These are phyloP conservation scores for Ormosia semicastrata DNA, from an alignment of 306 rosid genomes.

Conservation along the genomic window DNA sequence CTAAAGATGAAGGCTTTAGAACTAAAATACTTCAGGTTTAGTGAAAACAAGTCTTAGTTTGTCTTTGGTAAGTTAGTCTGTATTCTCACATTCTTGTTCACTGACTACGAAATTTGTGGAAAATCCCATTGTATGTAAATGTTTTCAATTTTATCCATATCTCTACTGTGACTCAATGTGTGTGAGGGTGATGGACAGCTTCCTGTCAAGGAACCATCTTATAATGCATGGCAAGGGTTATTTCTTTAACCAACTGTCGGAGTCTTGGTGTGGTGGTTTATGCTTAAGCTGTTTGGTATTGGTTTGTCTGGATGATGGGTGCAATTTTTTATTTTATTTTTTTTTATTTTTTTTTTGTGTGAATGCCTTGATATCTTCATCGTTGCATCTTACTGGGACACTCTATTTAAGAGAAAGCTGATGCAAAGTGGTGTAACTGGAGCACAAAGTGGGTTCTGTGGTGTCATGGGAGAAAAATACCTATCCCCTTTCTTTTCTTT, in stretches of 20 bases:
- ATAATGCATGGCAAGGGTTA: background rate
- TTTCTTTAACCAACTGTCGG: background rate
- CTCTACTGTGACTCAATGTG: background rate
- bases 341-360: background rate
- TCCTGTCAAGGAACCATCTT: background rate
- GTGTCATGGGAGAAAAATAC: background rate
- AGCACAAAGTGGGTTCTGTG: background rate
- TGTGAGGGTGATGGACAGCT: background rate
- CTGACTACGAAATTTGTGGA: background rate
- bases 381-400: background rate
- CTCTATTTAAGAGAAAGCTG: constrained; percentile 1
- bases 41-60: background rate
- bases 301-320: background rate
- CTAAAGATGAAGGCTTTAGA: background rate
- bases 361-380: background rate
- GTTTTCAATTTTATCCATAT: background rate
- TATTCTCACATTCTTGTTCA: background rate
- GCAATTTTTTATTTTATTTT: too few species aligned
- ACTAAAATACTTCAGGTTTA: background rate
- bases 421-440: background rate
- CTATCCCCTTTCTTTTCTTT: background rate
- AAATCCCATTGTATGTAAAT: background rate
- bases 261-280: background rate
- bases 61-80: background rate
- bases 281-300: constrained; percentile 20